Evolutionary conservation across 768 basidiomycete species (phyloP).

Genomic region (Harrya chromipes): DNA sequence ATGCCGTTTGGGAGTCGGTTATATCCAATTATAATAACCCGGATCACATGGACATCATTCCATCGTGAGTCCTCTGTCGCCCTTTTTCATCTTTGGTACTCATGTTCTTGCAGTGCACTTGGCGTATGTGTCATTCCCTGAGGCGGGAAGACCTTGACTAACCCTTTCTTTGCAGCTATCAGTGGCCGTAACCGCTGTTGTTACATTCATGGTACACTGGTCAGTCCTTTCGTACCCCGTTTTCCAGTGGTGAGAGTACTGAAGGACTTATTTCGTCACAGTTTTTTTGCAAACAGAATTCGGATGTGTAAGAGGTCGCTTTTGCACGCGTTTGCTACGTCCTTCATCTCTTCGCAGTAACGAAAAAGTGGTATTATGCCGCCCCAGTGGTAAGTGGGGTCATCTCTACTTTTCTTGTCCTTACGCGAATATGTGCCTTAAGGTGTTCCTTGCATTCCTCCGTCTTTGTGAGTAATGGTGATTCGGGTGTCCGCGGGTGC

Average conservation of each 20-base stretch:
- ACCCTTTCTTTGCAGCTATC: constrained; percentile 20
- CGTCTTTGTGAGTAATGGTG: constrained; percentile 27
- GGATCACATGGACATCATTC: constrained; percentile 26
- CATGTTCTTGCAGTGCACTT: constrained; percentile 17
- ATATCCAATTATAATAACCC: constrained; percentile 26
- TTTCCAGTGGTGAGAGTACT: background rate
- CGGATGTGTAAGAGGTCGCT: constrained; percentile 27
- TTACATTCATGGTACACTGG: constrained; percentile 36
- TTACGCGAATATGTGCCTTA: background rate
- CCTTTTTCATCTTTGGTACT: background rate
- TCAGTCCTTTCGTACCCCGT: constrained; percentile 1
- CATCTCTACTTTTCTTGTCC: background rate
- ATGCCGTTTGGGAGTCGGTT: constrained; percentile 25
- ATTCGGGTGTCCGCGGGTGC: background rate
- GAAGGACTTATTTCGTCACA: background rate
- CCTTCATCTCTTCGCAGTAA: constrained; percentile 21
- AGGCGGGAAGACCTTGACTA: background rate
- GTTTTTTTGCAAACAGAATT: constrained; percentile 34
- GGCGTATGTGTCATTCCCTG: constrained; percentile 18
- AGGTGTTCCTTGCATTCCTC: constrained; percentile 33
- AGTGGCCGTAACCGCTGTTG: constrained; percentile 28
- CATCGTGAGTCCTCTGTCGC: constrained; percentile 16
- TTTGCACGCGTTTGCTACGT: background rate
- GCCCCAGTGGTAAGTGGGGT: constrained; percentile 24
- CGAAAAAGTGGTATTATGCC: constrained; percentile 32